Evolutionary conservation across 768 basidiomycete species (phyloP), one percentile per base, ranked within the genome.

Genomic region (Boletus eberwhitei): DNA sequence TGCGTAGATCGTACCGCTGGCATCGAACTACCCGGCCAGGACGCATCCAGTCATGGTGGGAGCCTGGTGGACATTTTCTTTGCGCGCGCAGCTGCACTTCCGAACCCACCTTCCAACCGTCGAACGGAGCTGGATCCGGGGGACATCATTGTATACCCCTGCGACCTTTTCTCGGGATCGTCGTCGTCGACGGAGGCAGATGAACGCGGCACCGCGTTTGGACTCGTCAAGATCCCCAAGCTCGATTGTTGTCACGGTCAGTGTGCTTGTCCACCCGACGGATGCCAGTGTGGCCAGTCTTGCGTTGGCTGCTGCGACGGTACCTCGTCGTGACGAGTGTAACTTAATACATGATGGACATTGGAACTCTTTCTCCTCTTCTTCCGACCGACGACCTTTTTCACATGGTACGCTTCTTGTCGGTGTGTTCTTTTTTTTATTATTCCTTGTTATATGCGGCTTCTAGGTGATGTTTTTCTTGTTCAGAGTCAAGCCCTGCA

Each of bases 31-130:
- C 80, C 79, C 2, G 57, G 54, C 52, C 57, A 49, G 35, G 57
- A 55, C 36, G 34, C 38, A 53, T 32, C 54, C 17, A 45, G 29
- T 21, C 32, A 49, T 14, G 53, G 58, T 39, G 60, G 59, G 19
- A 77, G 63, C 57, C 76, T 77, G 64, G 73, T 89, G 52, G 82
- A 88, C 53, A 73, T 73, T 43, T 90, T 90, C 71, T 83, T 87
- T 55, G 82, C 84, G 31, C 77, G 78, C 29, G 86, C 85, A 4
- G 85, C 87, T n/a, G 71, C 83, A 6, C 76, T 87, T n/a, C 87
- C 87, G n/a, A 71, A 72, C 13, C 81, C 82, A 1, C 83, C 85
- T 4, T 53, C 59, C 7, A 67, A 75, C 58, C 73, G 73, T 21
- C 78, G 76, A 32, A 59, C 65, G 17, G 74, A 72, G 3, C 57